Conservation (phyloP, 805 yeast genomes). For the Maudiozyma pseudohumilis region DNA sequence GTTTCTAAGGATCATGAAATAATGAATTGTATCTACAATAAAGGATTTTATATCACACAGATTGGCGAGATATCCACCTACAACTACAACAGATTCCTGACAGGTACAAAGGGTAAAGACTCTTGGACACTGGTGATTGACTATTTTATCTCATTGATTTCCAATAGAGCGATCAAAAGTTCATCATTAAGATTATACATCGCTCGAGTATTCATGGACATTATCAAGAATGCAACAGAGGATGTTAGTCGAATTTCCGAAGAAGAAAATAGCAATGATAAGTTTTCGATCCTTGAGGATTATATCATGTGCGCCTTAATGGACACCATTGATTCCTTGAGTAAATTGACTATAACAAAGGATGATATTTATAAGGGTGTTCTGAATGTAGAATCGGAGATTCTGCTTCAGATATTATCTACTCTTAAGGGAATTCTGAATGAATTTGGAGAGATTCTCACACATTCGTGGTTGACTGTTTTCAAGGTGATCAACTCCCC, state of each 20-base stretch:
- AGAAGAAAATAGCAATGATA: slow-evolving; percentile 8
- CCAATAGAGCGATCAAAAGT: slow-evolving; percentile 32
- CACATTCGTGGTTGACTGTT: slow-evolving; percentile 64
- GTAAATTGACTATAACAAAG: slow-evolving; percentile 22
- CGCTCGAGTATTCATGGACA: slow-evolving; percentile 42
- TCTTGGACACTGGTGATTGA: slow-evolving; percentile 42
- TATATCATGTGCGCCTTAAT: slow-evolving; percentile 42
- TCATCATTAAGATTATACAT: slow-evolving; percentile 40
- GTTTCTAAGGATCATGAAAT: slow-evolving; percentile 15
- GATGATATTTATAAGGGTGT: slow-evolving; percentile 29
- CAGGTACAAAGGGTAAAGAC: slow-evolving; percentile 23
- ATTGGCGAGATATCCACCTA: slow-evolving; percentile 43
- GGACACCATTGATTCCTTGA: slow-evolving; percentile 35
- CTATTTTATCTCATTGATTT: slow-evolving; percentile 38
- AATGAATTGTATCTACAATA: slow-evolving; percentile 42
- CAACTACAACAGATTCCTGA: slow-evolving; percentile 42
- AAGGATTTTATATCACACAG: slow-evolving; percentile 43
- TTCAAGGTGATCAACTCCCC: slow-evolving; percentile 52
- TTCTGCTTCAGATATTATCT: slow-evolving; percentile 50
- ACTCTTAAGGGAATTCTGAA: slow-evolving; percentile 68
- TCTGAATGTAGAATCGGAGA: slow-evolving; percentile 53
- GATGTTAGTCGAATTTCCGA: slow-evolving; percentile 20
- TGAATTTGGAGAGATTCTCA: slow-evolving; percentile 55
- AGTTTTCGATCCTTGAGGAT: slow-evolving; percentile 31
- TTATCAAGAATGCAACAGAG: slow-evolving; percentile 31